phyloP scores from a whole-genome alignment of 805 yeast species.

The Lachancea quebecensis region DNA sequence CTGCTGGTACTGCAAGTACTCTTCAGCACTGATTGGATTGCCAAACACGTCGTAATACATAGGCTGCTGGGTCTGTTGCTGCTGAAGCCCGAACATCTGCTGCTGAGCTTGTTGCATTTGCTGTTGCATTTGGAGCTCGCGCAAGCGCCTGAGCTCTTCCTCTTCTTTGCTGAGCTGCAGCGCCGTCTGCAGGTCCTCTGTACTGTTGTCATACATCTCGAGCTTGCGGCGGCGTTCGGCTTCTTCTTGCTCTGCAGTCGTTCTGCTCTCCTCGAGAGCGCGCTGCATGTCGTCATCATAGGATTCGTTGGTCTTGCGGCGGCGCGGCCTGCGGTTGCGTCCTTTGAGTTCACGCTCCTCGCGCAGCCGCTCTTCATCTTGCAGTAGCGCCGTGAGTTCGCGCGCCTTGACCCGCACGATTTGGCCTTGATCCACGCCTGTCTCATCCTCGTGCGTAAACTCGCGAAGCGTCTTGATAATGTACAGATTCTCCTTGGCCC shows the following conservation, averaged over 20 bases:
- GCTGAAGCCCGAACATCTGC: slow-evolving; percentile 17
- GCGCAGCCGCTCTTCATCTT: slow-evolving; percentile 73
- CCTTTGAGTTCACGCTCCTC: slow-evolving; percentile 51
- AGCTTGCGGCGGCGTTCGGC: slow-evolving; percentile 38
- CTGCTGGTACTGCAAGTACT: slow-evolving; percentile 29
- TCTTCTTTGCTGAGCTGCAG: slow-evolving; percentile 28
- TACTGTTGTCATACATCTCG: slow-evolving; percentile 17
- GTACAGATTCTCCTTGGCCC: slow-evolving; percentile 88
- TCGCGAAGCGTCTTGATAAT: slow-evolving; percentile 86
- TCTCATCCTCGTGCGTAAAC: slow-evolving; percentile 73
- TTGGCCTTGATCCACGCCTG: slow-evolving; percentile 78
- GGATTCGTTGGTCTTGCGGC: slow-evolving; percentile 34
- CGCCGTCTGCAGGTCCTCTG: slow-evolving; percentile 27
- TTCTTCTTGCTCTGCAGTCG: slow-evolving; percentile 81
- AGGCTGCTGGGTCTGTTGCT: slow-evolving; percentile 20
- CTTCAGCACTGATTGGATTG: slow-evolving; percentile 33
- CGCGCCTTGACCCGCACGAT: slow-evolving; percentile 84
- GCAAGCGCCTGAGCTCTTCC: slow-evolving; percentile 27
- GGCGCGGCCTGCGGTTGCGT: slow-evolving; percentile 31
- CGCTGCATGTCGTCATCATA: slow-evolving; percentile 70
- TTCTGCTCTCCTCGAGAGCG: slow-evolving; percentile 73
- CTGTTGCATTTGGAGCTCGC: slow-evolving; percentile 23
- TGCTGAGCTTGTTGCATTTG: slow-evolving; percentile 20
- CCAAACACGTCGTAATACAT: slow-evolving; percentile 32
- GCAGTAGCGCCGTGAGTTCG: slow-evolving; percentile 71